Conservation (phyloP, 179 eudicot genomes). For the Kewa caespitosa region DNA sequence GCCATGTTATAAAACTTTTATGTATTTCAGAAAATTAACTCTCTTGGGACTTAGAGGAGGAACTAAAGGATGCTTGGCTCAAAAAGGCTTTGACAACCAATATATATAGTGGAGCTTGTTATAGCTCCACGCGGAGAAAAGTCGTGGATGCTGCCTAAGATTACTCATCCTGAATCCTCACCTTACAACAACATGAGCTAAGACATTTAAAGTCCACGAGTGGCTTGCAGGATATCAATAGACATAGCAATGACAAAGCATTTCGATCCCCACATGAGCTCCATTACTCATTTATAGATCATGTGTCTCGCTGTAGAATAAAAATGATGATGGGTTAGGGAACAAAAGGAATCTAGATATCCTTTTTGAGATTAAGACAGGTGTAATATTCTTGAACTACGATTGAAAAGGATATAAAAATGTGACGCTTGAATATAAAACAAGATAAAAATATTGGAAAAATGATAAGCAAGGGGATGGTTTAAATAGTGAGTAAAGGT, state of each 20-base stretch:
- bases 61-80: not conserved
- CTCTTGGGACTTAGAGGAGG: not conserved
- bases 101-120: not conserved
- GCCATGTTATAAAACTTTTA: conserved; percentile 3
- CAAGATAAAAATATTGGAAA: too few relatives aligned
- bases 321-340: not conserved
- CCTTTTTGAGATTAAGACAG: too few relatives aligned
- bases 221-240: not conserved
- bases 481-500: too few relatives aligned
- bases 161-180: conserved; percentile 4
- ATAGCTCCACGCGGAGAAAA: not conserved
- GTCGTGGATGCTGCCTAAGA: not conserved
- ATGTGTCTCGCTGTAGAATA: not conserved
- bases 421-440: too few relatives aligned
- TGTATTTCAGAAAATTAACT: too few relatives aligned
- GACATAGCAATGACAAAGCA: conserved; percentile 4
- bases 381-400: too few relatives aligned
- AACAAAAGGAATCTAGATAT: conserved; percentile 10
- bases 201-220: not conserved
- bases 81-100: not conserved
- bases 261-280: not conserved
- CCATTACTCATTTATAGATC: conserved; percentile 11
- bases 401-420: too few relatives aligned
- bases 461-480: too few relatives aligned
- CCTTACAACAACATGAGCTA: not conserved